Evolutionary conservation across 108 stramenopile species (phyloP).

Genomic region (Parietichytrium sp.): DNA sequence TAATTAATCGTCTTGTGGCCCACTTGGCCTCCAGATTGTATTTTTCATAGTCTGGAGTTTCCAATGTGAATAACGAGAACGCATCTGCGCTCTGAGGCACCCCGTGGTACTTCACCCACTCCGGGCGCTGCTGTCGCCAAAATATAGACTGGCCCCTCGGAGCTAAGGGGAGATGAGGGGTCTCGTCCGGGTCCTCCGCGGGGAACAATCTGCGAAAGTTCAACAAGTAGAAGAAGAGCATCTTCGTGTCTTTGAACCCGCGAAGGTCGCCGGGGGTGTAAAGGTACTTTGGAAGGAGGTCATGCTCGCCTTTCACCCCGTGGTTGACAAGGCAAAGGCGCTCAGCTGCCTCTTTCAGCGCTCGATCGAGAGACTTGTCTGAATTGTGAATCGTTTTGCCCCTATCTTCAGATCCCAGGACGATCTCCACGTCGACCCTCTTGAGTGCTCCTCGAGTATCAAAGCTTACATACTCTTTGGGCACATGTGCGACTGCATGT

Average conservation of each 20-base stretch:
- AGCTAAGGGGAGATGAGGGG: conserved; percentile 53
- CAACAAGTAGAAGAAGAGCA: conserved; percentile 44
- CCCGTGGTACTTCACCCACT: conserved; percentile 49
- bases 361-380: not conserved
- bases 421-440: conserved; percentile 45
- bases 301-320: conserved; percentile 51
- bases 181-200: conserved; percentile 51
- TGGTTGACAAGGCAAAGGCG: conserved; percentile 44
- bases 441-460: conserved; percentile 48
- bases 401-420: conserved; percentile 54
- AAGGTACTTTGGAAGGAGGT: conserved; percentile 40
- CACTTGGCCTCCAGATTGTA: conserved; percentile 40
- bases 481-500: conserved; percentile 55
- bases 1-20: conserved; percentile 48
- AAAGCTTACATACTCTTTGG: conserved; percentile 39
- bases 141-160: conserved; percentile 57
- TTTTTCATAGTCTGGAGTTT: conserved; percentile 52
- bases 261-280: conserved; percentile 39
- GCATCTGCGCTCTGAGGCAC: conserved; percentile 57
- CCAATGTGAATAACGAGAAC: conserved; percentile 41
- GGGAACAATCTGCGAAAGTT: conserved; percentile 61
- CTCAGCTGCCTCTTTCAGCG: not conserved
- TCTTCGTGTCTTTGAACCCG: conserved; percentile 44
- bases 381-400: conserved; percentile 45
- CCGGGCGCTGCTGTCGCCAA: conserved; percentile 63